Conservation (phyloP, 768 basidiomycete genomes). For the Leccinum subgranulosum region DNA sequence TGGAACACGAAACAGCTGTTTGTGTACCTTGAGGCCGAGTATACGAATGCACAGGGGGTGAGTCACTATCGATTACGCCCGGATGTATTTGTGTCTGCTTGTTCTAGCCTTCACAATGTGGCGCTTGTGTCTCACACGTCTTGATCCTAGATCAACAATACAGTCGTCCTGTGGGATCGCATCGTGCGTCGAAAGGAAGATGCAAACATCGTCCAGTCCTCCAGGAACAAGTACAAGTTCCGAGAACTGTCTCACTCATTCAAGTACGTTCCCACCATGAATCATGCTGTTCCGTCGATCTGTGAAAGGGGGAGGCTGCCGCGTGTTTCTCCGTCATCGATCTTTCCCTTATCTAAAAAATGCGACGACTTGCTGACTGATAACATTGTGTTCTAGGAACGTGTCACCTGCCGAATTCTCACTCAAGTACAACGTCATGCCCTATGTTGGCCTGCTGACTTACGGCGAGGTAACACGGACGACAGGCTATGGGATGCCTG, state of each 20-base stretch:
- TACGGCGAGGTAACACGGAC: constrained; percentile 70
- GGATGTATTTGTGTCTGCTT: constrained; percentile 4
- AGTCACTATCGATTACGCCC: constrained; percentile 27
- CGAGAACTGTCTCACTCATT: constrained; percentile 71
- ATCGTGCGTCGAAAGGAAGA: constrained; percentile 82
- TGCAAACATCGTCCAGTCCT: constrained; percentile 47
- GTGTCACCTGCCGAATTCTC: constrained; percentile 63
- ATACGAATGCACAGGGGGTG: constrained; percentile 69
- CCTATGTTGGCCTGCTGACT: constrained; percentile 76
- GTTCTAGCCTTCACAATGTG: constrained; percentile 16
- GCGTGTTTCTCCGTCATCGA: constrained; percentile 20
- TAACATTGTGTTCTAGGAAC: constrained; percentile 43
- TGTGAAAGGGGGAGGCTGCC: constrained; percentile 8
- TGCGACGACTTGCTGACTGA: constrained; percentile 13
- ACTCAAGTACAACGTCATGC: constrained; percentile 89
- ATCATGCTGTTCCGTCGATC: not conserved
- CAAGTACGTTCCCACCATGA: constrained; percentile 49
- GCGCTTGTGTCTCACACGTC: constrained; percentile 7
- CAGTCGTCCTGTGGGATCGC: constrained; percentile 89
- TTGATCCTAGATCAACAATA: constrained; percentile 55
- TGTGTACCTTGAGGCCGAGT: constrained; percentile 83
- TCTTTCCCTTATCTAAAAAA: constrained; percentile 10
- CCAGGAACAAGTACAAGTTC: constrained; percentile 83
- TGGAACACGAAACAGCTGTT: constrained; percentile 99
- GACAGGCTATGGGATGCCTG: constrained; percentile 35